Evolutionary conservation across 78 protist genomes (phyloP).

Genomic region (Monocercomonoides exilis): DNA sequence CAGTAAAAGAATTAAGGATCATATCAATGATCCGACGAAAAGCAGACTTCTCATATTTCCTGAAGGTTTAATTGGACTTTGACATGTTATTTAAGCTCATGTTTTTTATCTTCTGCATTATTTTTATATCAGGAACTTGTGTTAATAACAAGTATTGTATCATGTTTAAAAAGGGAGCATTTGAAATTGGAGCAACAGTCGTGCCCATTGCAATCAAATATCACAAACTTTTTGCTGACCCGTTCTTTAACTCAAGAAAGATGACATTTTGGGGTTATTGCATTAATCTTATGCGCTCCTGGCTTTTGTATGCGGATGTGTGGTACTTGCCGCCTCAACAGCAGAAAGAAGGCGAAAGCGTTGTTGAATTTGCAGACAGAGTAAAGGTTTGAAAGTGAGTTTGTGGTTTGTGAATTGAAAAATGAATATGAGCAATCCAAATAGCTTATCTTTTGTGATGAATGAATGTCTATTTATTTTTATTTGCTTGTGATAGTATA

Average conservation of each 20-base stretch:
- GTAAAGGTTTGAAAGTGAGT: no score
- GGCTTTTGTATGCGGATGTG: not conserved
- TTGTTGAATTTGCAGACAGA: not conserved
- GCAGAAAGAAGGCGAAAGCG: not conserved
- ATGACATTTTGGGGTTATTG: not conserved
- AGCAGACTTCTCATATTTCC: slow-evolving; percentile 28
- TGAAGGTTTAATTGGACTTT: not conserved
- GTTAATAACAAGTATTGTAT: slow-evolving; percentile 25
- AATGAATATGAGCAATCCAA: no score
- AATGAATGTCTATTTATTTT: no score
- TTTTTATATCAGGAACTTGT: slow-evolving; percentile 20
- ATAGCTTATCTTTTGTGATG: no score
- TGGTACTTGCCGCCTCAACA: not conserved
- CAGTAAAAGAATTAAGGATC: not conserved
- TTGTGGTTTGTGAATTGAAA: no score
- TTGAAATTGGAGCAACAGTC: slow-evolving; percentile 27
- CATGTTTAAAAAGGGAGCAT: slow-evolving; percentile 36
- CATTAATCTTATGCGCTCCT: not conserved
- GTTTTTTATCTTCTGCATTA: not conserved
- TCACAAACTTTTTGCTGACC: not conserved
- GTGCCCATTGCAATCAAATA: slow-evolving; percentile 39
- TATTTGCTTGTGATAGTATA: no score
- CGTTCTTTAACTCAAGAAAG: not conserved
- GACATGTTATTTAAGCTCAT: not conserved
- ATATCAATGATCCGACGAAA: not conserved